Evolutionary conservation across 1,139 yeast genomes (phyloP), one percentile per base, ranked within the genome.

Genomic region (Oligophagozyma castellii): DNA sequence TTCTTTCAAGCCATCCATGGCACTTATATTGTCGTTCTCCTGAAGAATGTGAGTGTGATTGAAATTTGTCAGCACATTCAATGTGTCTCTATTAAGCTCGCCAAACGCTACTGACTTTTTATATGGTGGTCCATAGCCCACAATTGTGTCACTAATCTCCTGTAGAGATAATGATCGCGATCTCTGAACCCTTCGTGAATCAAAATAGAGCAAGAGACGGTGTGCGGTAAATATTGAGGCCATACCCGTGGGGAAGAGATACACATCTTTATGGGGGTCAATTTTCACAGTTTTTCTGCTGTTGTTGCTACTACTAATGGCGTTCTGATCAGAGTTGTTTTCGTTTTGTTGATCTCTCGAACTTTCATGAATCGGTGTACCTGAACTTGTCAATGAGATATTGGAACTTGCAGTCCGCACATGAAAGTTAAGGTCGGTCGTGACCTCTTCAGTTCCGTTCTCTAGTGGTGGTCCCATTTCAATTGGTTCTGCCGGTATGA

Each of bases 61-160:
- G 65, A 86, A 89, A 51, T 84, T 86, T 46, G 68, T 66, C 43
- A 89, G 63, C 36, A 89, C 76, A 44, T 81, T 83, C 34, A 83
- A 61, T 0, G 96, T 86, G 50, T 89, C 98, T 16, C 81, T 92
- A 51, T 86, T 89, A 4, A 96, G 95, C 55, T 86, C 84, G 0
- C 98, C 96, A 55, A 79, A 84, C 56, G 93, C 79, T 1, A 84
- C 93, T 0, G 93, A 73, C 51, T 81, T 80, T 40, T 67, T 63
- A 23, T 62, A 61, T 3, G 55, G 48, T 3, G 36, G 31, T 1
- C 52, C 52, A 22, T 44, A 46, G 5, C 52, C 53, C n/a, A n/a
- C n/a, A 18, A 18, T 18, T 7, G 10, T 10, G 10, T 18, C 20
- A 7, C 10, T 7, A 10, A 10, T 18, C 8, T 18, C 10, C 8